phyloP scores from a whole-genome alignment of 2,329 filamentous ascomycete species.

The Ophiostoma triangulosporum region DNA sequence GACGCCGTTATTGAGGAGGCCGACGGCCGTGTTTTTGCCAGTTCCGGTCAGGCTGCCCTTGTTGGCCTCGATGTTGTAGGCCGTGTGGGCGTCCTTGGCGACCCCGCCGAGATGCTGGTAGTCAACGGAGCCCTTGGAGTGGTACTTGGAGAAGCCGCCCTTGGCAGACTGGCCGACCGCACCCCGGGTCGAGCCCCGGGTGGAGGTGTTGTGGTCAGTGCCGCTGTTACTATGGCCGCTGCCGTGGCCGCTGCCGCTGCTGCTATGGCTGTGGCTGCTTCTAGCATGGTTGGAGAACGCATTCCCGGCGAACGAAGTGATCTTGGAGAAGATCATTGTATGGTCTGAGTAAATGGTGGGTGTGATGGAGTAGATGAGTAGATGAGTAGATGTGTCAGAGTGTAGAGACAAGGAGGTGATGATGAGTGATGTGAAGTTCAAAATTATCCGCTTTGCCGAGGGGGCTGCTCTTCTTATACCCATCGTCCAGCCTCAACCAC shows the following conservation, averaged over 20 bases:
- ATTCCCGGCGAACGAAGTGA: constrained; percentile 15
- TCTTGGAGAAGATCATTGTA: constrained; percentile 18
- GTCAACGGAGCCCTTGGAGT: constrained; percentile 21
- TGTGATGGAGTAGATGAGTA: not conserved
- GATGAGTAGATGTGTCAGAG: not conserved
- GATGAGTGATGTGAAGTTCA: not conserved
- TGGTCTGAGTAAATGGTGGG: not conserved
- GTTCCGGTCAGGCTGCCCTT: constrained; percentile 9
- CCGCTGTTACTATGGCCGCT: constrained; percentile 6
- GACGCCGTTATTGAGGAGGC: constrained; percentile 3
- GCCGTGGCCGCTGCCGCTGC: constrained; percentile 9
- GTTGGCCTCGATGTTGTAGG: constrained; percentile 12
- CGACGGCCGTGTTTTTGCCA: constrained; percentile 10
- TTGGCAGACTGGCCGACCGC: constrained; percentile 15
- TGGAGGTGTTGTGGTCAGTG: constrained; percentile 7
- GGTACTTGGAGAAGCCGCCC: constrained; percentile 14
- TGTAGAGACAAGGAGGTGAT: not conserved
- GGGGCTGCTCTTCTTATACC: not conserved
- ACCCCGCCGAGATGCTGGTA: constrained; percentile 19
- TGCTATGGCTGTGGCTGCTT: constrained; percentile 10
- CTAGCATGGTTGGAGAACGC: constrained; percentile 13
- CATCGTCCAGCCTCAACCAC: not conserved
- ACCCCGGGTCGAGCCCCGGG: constrained; percentile 9
- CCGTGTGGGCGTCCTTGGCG: constrained; percentile 22
- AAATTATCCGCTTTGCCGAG: not conserved